A percentile compares a stretch with the other conserved stretches of the same genome.
Evolutionary conservation across 768 basidiomycete species (phyloP).

Genomic region (Aureoboletus auriporus): DNA sequence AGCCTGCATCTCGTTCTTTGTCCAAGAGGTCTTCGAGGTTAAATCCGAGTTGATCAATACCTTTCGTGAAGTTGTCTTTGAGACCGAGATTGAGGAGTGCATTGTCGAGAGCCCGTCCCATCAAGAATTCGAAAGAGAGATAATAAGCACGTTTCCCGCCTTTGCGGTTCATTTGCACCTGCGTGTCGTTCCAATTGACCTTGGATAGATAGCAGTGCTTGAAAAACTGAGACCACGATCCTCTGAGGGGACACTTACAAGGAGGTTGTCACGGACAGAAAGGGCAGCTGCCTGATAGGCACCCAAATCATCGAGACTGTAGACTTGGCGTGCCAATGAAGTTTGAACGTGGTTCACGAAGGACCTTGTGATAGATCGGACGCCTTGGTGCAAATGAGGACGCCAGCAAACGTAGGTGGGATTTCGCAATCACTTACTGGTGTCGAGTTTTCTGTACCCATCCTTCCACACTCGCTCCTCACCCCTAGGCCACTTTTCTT

Average conservation of each 20-base stretch:
- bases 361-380: conserved; percentile 61
- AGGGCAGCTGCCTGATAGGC: conserved; percentile 92
- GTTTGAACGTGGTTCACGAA: conserved; percentile 85
- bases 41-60: conserved; percentile 80
- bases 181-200: conserved; percentile 86
- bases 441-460: conserved; percentile 53
- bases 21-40: conserved; percentile 83
- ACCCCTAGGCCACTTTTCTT: conserved; percentile 83
- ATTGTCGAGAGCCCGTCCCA: conserved; percentile 77
- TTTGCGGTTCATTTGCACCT: conserved; percentile 73
- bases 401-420: conserved; percentile 1
- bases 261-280: conserved; percentile 81
- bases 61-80: conserved; percentile 67
- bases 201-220: conserved; percentile 21
- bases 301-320: conserved; percentile 82
- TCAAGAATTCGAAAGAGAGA: conserved; percentile 90
- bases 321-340: conserved; percentile 85
- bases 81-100: conserved; percentile 86
- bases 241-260: conserved; percentile 43
- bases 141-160: conserved; percentile 91
- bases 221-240: not conserved
- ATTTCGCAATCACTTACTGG: conserved; percentile 35
- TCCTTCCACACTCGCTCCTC: conserved; percentile 74
- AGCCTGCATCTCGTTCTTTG: conserved; percentile 88
- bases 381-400: conserved; percentile 37